Conservation (phyloP, 2,329 filamentous ascomycete genomes). For the Fusarium humuli region DNA sequence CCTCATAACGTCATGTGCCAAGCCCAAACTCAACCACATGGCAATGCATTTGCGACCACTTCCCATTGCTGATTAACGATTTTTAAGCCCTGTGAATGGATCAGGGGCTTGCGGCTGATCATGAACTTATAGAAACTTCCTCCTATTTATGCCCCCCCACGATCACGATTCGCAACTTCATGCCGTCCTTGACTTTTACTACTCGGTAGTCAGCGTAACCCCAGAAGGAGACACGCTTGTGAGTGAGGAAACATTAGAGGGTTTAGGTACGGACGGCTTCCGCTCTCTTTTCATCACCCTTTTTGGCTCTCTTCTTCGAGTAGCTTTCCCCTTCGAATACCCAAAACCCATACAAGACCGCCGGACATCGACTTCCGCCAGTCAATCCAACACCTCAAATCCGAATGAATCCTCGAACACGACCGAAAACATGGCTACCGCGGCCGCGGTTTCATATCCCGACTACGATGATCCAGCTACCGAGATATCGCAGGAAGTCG, state of each 20-base stretch:
- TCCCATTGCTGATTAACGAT: conserved; percentile 1
- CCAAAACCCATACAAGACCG: conserved; percentile 47
- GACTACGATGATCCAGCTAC: conserved; percentile 42
- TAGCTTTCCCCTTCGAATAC: conserved; percentile 64
- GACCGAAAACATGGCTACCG: conserved; percentile 38
- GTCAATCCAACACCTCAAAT: conserved; percentile 8
- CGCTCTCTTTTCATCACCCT: conserved; percentile 73
- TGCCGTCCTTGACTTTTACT: conserved; percentile 90
- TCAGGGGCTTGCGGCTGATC: conserved; percentile 39
- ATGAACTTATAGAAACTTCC: conserved; percentile 76
- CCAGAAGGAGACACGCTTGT: conserved; percentile 94
- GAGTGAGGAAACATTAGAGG: conserved; percentile 89
- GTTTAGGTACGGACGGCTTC: conserved; percentile 84
- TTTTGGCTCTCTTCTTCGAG: conserved; percentile 80
- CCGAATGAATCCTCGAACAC: conserved; percentile 32
- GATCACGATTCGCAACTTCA: conserved; percentile 77
- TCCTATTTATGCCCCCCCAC: conserved; percentile 82
- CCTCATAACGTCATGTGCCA: conserved; percentile 48
- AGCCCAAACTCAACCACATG: conserved; percentile 27
- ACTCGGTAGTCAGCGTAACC: conserved; percentile 87
- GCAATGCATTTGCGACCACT: conserved; percentile 21
- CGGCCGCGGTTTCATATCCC: conserved; percentile 32
- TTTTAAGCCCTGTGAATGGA: conserved; percentile 5
- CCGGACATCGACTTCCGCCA: conserved; percentile 34
- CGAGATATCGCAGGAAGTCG: conserved; percentile 41